Conservation (phyloP, 768 basidiomycete species). For the Amyloporia xantha region DNA sequence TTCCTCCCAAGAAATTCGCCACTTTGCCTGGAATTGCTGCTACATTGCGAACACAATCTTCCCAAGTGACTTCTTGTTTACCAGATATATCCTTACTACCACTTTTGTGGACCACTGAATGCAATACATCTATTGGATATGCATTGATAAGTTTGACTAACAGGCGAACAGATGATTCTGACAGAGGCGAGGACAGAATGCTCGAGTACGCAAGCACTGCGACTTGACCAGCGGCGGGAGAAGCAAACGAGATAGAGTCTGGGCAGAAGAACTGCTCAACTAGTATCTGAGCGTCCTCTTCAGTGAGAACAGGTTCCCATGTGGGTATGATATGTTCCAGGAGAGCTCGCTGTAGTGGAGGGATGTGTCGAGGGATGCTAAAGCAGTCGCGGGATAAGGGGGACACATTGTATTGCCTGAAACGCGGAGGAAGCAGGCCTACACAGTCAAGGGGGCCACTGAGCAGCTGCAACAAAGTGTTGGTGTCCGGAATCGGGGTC, state of each 20-base stretch:
- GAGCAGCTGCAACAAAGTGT: conserved; percentile 50
- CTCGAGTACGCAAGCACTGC: conserved; percentile 59
- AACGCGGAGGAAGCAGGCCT: conserved; percentile 55
- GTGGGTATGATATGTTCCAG: conserved; percentile 59
- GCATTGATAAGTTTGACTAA: conserved; percentile 47
- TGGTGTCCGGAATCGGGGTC: conserved; percentile 36
- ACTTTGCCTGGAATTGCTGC: conserved; percentile 70
- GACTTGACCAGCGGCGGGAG: conserved; percentile 42
- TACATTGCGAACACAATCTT: conserved; percentile 62
- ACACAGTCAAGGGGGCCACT: conserved; percentile 50
- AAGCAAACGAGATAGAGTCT: conserved; percentile 47
- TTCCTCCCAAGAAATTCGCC: conserved; percentile 57
- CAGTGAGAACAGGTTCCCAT: conserved; percentile 55
- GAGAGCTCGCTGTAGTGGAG: conserved; percentile 57
- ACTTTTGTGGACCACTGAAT: conserved; percentile 40
- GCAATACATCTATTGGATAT: conserved; percentile 68
- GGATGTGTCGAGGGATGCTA: conserved; percentile 32
- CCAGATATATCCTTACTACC: conserved; percentile 10
- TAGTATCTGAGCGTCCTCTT: conserved; percentile 39
- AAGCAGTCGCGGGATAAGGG: conserved; percentile 30
- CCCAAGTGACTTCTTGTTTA: conserved; percentile 50
- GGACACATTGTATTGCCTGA: conserved; percentile 34
- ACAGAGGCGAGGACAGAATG: conserved; percentile 45
- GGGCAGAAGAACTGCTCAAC: conserved; percentile 73
- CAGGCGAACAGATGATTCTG: conserved; percentile 42